phyloP scores from a whole-genome alignment of 2,329 filamentous ascomycete genomes.

The Ophiocordyceps robertsii region DNA sequence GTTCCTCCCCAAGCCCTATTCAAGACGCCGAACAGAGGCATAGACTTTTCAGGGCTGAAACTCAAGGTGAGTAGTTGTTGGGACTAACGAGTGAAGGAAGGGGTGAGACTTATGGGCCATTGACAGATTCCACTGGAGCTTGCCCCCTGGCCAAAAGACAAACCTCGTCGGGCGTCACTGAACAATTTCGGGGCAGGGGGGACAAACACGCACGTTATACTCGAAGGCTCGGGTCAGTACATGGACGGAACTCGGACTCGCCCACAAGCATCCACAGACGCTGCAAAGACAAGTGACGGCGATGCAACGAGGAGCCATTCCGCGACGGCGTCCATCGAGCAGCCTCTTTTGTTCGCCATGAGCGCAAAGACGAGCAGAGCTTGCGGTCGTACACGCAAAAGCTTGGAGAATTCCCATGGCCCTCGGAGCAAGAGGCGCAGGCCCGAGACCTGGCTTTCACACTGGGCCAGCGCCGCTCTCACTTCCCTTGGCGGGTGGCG shows the following conservation, averaged over 20 bases:
- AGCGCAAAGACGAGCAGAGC: neutral
- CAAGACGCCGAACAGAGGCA: neutral
- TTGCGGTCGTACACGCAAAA: neutral
- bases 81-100: neutral
- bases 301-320: no score
- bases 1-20: neutral
- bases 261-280: neutral
- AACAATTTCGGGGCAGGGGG: slow-evolving; percentile 34
- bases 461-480: neutral
- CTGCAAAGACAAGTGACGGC: neutral
- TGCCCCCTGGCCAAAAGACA: neutral
- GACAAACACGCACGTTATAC: slow-evolving; percentile 27
- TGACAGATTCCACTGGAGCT: neutral
- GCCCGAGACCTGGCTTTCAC: neutral
- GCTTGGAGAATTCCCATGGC: neutral
- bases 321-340: neutral
- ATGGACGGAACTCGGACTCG: neutral
- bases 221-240: slow-evolving; percentile 9
- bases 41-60: neutral
- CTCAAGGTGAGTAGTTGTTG: neutral
- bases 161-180: slow-evolving; percentile 10
- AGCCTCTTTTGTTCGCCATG: neutral
- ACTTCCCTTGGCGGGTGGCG: neutral
- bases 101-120: slow-evolving; percentile 1
- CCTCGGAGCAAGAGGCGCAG: neutral